Evolutionary conservation across 306 rosid genomes (phyloP).

Genomic region (Prunus mira): DNA sequence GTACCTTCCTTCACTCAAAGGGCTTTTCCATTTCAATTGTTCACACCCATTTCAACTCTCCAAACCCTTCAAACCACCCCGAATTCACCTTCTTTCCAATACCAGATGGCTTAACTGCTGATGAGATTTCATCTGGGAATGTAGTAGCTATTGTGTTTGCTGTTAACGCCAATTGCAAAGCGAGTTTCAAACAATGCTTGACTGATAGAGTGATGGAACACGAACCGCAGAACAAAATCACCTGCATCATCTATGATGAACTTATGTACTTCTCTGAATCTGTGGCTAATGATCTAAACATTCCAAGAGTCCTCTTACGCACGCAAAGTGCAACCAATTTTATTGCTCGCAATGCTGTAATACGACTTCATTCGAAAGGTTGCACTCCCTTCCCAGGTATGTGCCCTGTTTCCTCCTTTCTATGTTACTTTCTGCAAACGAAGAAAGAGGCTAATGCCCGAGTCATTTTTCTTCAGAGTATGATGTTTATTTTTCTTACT

Average conservation of each 20-base stretch:
- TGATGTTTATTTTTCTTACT: not conserved
- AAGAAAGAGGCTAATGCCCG: no score
- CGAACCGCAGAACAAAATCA: not conserved
- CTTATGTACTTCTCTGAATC: conserved; percentile 31
- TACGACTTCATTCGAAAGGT: conserved; percentile 27
- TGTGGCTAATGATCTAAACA: conserved; percentile 27
- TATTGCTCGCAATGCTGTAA: conserved; percentile 20
- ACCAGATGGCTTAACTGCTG: conserved; percentile 23
- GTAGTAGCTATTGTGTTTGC: not conserved
- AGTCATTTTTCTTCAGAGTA: no score
- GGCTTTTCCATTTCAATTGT: conserved; percentile 53
- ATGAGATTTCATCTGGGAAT: conserved; percentile 8
- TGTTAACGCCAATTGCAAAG: conserved; percentile 30
- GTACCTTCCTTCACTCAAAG: conserved; percentile 39
- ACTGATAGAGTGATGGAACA: conserved; percentile 24
- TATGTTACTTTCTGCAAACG: no score
- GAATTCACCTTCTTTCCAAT: conserved; percentile 42
- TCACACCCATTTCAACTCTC: conserved; percentile 46
- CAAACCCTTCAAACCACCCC: conserved; percentile 37
- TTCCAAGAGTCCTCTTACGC: conserved; percentile 40
- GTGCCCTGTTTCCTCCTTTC: not conserved
- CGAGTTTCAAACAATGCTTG: conserved; percentile 24
- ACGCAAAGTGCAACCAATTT: conserved; percentile 26
- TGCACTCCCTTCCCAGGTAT: conserved; percentile 40
- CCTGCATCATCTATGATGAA: conserved; percentile 49